phyloP scores from a whole-genome alignment of 2,329 filamentous ascomycete species.

The Fusarium palustre region DNA sequence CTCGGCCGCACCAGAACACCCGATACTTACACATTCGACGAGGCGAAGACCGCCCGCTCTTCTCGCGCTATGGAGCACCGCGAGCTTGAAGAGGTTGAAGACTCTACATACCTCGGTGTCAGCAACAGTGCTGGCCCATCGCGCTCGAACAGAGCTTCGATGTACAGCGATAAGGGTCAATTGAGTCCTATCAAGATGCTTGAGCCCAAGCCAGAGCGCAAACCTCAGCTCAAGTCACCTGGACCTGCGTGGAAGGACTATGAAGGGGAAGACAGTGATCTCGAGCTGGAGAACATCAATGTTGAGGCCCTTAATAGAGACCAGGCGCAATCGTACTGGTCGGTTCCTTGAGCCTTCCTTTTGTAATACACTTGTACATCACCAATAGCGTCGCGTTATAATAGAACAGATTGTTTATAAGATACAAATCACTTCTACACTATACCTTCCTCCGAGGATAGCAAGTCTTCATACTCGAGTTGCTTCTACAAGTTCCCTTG shows the following conservation, averaged over 20 bases:
- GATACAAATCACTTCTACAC: background rate
- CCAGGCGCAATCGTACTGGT: conserved; percentile 32
- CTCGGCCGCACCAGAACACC: conserved; percentile 15
- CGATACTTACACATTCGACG: conserved; percentile 23
- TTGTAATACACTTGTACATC: background rate
- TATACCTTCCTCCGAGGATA: background rate
- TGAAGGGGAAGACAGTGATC: conserved; percentile 16
- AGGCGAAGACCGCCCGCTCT: conserved; percentile 22
- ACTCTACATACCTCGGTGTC: conserved; percentile 18
- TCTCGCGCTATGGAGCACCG: conserved; percentile 20
- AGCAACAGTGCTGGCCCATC: conserved; percentile 16
- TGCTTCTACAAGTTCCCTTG: background rate
- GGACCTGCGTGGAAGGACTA: conserved; percentile 24
- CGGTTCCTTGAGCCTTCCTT: conserved; percentile 2
- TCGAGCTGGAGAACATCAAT: conserved; percentile 25
- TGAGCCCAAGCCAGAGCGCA: background rate
- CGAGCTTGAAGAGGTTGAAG: conserved; percentile 30
- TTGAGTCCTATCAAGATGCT: background rate
- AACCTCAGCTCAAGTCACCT: background rate
- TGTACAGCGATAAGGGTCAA: background rate
- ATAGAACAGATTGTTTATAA: conserved; percentile 2
- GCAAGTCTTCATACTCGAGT: no score
- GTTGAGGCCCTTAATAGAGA: conserved; percentile 27
- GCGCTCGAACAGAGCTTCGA: conserved; percentile 2
- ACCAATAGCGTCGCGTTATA: background rate